Percentiles rank a stretch among this genome's conserved stretches.
Conservation (phyloP, 768 basidiomycete species). For the Ramaria rubella region DNA sequence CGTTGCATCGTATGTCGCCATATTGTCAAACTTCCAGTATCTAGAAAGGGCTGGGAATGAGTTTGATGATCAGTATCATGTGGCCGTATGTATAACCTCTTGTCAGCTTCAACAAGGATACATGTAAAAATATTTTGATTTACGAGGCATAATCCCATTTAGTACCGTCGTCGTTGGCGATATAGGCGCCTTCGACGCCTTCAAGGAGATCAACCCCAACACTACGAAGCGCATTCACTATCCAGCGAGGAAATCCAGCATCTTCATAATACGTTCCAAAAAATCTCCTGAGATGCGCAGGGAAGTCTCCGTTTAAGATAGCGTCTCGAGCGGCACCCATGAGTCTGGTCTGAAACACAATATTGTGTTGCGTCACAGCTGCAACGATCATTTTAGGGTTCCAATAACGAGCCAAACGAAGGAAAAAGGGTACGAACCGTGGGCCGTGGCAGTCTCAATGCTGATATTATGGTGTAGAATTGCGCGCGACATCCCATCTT, state of each 20-base stretch:
- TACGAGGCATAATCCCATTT: constrained; percentile 65
- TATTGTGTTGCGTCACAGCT: constrained; percentile 81
- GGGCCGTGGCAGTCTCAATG: constrained; percentile 79
- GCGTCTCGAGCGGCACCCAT: constrained; percentile 84
- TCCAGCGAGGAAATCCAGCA: constrained; percentile 77
- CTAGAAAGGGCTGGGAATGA: too few species aligned
- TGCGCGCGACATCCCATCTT: constrained; percentile 57
- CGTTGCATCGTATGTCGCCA: too few species aligned
- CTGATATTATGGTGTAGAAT: constrained; percentile 70
- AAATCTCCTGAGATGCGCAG: constrained; percentile 67
- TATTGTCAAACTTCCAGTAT: too few species aligned
- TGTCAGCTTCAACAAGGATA: background rate
- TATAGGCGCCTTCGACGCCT: constrained; percentile 37
- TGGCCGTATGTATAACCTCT: background rate
- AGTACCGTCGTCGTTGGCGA: constrained; percentile 56
- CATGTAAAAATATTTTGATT: background rate
- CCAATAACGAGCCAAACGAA: background rate
- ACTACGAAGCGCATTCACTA: constrained; percentile 72
- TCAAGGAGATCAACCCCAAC: constrained; percentile 81
- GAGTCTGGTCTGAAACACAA: constrained; percentile 78
- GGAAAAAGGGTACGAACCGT: constrained; percentile 47
- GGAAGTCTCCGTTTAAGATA: constrained; percentile 72
- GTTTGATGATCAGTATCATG: too few species aligned
- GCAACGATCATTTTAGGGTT: background rate
- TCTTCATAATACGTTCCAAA: constrained; percentile 73